phyloP scores from a whole-genome alignment of 495 filamentous ascomycete species.

The Neurospora terricola region DNA sequence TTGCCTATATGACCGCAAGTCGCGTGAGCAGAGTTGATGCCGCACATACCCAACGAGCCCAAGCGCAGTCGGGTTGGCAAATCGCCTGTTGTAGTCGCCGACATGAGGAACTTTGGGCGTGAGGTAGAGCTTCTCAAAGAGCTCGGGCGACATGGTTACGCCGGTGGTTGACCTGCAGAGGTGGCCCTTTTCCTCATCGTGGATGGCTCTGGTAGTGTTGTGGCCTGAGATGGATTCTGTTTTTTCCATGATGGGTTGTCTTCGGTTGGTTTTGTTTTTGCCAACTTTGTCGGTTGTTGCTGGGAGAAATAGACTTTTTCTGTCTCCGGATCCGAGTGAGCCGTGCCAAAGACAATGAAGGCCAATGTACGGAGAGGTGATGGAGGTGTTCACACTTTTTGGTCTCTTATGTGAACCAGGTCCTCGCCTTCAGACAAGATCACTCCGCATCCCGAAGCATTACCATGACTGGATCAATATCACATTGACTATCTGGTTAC shows the following conservation, averaged over 20 bases:
- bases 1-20: background rate
- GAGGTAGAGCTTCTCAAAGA: conserved; percentile 50
- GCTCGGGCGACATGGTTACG: conserved; percentile 42
- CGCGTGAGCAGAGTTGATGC: background rate
- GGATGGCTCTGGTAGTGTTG: conserved; percentile 2
- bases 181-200: conserved; percentile 29
- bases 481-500: background rate
- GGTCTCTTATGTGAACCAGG: background rate
- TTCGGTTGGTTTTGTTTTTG: background rate
- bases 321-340: background rate
- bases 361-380: background rate
- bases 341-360: background rate
- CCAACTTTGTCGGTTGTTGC: background rate
- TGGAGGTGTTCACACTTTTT: background rate
- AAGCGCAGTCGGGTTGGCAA: conserved; percentile 45
- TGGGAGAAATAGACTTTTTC: no score
- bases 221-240: conserved; percentile 1
- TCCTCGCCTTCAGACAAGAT: background rate
- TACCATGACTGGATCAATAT: background rate
- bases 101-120: conserved; percentile 40
- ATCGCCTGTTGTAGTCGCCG: conserved; percentile 38
- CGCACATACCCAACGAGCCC: conserved; percentile 38
- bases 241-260: background rate
- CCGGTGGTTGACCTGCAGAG: conserved; percentile 26
- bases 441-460: background rate